These are phyloP conservation scores for Tuber calosporum DNA, from an alignment of 495 filamentous ascomycete genomes.

Conservation along the genomic window DNA sequence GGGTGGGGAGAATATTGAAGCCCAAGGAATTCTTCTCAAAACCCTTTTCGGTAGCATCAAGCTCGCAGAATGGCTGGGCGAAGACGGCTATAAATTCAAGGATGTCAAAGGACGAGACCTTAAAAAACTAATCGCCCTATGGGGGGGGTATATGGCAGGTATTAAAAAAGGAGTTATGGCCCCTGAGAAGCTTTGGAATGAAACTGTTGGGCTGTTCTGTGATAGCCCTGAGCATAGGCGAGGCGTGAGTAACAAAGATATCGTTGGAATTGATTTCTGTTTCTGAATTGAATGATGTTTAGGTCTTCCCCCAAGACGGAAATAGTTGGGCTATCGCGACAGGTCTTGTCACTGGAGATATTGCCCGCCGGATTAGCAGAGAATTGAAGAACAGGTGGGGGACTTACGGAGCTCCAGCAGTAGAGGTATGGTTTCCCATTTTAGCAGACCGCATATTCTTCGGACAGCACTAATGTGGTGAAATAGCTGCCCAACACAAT, in stretches of 20 bases:
- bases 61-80: slow-evolving; percentile 40
- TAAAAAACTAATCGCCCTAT: not conserved
- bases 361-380: slow-evolving; percentile 43
- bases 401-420: slow-evolving; percentile 53
- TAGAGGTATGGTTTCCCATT: slow-evolving; percentile 42
- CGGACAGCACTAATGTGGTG: not conserved
- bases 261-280: not conserved
- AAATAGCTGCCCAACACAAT: slow-evolving; percentile 51
- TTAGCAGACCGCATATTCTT: not conserved
- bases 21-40: slow-evolving; percentile 42
- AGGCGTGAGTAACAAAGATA: not conserved
- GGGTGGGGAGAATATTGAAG: slow-evolving; percentile 50
- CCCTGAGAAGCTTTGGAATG: not conserved
- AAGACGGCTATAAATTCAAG: slow-evolving; percentile 3
- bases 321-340: slow-evolving; percentile 47
- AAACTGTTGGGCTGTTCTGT: not conserved
- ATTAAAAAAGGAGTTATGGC: slow-evolving; percentile 4
- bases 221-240: not conserved
- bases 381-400: slow-evolving; percentile 52
- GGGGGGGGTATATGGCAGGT: not conserved
- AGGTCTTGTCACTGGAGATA: slow-evolving; percentile 27
- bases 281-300: not conserved
- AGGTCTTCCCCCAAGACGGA: slow-evolving; percentile 48
- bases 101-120: slow-evolving; percentile 4
- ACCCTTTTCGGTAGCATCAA: slow-evolving; percentile 42